A percentile compares a stretch with the other conserved stretches of the same genome.
phyloP scores from a whole-genome alignment of 208 protist species.

The Trypanosoma melophagium region DNA sequence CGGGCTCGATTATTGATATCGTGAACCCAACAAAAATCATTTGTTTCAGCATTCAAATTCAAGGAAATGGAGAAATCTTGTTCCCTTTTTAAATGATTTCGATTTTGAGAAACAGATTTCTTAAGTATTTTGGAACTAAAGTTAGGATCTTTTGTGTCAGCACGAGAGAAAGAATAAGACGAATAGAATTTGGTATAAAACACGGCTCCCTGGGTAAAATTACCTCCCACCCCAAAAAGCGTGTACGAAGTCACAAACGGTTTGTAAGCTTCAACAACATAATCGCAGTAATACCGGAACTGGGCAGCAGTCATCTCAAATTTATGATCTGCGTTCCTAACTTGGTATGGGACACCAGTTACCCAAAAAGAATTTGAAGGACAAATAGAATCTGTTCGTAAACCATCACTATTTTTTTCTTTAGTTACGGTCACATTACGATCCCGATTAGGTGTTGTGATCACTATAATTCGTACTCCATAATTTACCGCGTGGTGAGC shows the following conservation, averaged over 20 bases:
- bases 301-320: constrained; percentile 63
- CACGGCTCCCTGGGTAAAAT: constrained; percentile 52
- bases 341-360: not conserved
- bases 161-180: too few relatives aligned
- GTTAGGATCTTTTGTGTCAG: not conserved
- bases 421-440: constrained; percentile 27
- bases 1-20: not conserved
- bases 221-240: constrained; percentile 36
- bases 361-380: not conserved
- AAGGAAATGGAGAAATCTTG: not conserved
- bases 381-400: not conserved
- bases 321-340: constrained; percentile 45
- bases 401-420: not conserved
- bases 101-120: not conserved
- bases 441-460: constrained; percentile 58
- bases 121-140: not conserved
- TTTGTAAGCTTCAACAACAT: constrained; percentile 36
- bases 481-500: constrained; percentile 28
- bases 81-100: not conserved
- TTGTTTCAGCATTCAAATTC: too few relatives aligned
- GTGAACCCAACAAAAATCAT: not conserved
- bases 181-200: constrained; percentile 22
- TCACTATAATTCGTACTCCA: constrained; percentile 35
- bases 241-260: constrained; percentile 35
- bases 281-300: constrained; percentile 44